Conservation (phyloP, 1,284 basidiomycete genomes). For the Phellinidium pouzarii region DNA sequence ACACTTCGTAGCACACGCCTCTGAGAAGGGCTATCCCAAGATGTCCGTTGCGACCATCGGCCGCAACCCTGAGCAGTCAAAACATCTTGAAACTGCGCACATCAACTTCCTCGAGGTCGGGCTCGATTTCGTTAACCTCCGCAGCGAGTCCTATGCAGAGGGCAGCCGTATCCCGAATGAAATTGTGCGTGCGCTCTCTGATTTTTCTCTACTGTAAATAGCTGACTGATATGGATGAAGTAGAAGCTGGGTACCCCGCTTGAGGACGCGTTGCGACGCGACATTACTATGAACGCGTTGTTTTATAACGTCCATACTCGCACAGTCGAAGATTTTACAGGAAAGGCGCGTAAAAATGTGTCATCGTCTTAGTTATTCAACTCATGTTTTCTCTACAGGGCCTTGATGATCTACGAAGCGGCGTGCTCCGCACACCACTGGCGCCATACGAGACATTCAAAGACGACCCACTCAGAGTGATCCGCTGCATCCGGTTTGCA, state of each 20-base stretch:
- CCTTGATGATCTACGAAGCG: slow-evolving; percentile 72
- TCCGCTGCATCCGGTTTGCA: slow-evolving; percentile 89
- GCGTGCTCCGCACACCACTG: slow-evolving; percentile 86
- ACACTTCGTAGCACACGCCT: slow-evolving; percentile 67
- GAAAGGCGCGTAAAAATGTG: slow-evolving; percentile 41
- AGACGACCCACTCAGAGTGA: slow-evolving; percentile 90
- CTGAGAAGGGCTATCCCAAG: slow-evolving; percentile 48
- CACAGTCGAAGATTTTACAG: slow-evolving; percentile 86
- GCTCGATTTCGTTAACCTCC: slow-evolving; percentile 91
- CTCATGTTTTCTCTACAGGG: slow-evolving; percentile 44
- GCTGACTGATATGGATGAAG: slow-evolving; percentile 6
- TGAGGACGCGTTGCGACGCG: slow-evolving; percentile 87
- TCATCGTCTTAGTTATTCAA: not conserved
- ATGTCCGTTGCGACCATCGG: slow-evolving; percentile 77
- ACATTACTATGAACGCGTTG: slow-evolving; percentile 93
- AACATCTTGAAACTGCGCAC: slow-evolving; percentile 96
- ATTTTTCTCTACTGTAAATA: not conserved
- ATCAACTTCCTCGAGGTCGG: slow-evolving; percentile 79
- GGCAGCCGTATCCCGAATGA: slow-evolving; percentile 85
- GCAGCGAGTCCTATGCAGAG: slow-evolving; percentile 88
- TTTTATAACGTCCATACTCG: slow-evolving; percentile 95
- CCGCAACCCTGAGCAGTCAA: slow-evolving; percentile 95
- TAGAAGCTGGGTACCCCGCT: slow-evolving; percentile 90
- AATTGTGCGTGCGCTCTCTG: slow-evolving; percentile 56
- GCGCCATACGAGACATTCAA: slow-evolving; percentile 83